Percentiles rank a stretch among this genome's conserved stretches.
These are phyloP conservation scores for Nicotiana tomentosiformis DNA, from an alignment of 257 asterid species.

Conservation along the genomic window DNA sequence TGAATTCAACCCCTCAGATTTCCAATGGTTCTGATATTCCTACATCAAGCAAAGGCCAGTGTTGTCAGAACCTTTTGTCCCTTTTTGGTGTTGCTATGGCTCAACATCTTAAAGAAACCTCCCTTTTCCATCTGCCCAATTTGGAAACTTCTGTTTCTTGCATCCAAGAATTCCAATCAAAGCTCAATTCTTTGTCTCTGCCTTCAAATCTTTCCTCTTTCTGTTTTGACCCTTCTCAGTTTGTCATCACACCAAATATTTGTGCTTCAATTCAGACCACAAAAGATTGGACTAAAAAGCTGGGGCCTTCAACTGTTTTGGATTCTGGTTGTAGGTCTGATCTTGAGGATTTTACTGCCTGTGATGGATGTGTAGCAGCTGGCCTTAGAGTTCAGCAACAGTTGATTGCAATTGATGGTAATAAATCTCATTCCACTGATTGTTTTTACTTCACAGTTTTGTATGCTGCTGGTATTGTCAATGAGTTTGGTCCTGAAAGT, in stretches of 20 bases:
- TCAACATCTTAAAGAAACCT: constrained; percentile 45
- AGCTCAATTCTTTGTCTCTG: constrained; percentile 42
- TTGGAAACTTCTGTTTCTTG: constrained; percentile 72
- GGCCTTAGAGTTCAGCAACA: constrained; percentile 53
- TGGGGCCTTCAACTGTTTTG: constrained; percentile 46
- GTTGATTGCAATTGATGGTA: constrained; percentile 69
- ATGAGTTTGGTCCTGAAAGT: constrained; percentile 70
- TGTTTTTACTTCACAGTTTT: constrained; percentile 63
- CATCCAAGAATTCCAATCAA: constrained; percentile 53
- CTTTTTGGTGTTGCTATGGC: constrained; percentile 62
- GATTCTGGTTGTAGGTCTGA: constrained; percentile 62
- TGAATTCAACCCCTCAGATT: constrained; percentile 14
- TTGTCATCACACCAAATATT: constrained; percentile 35
- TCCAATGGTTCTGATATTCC: constrained; percentile 17
- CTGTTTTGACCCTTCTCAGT: constrained; percentile 67
- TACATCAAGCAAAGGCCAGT: constrained; percentile 18
- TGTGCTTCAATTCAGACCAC: constrained; percentile 67
- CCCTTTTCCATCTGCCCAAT: constrained; percentile 49
- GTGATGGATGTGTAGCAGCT: constrained; percentile 69
- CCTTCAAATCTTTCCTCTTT: constrained; percentile 45
- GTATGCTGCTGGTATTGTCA: constrained; percentile 84
- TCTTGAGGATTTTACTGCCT: constrained; percentile 53
- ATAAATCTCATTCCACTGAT: constrained; percentile 51
- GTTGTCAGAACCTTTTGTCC: constrained; percentile 75
- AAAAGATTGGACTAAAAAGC: constrained; percentile 52